These are phyloP conservation scores for Saraca asoca DNA, from an alignment of 331 rosid species.

Conservation along the genomic window DNA sequence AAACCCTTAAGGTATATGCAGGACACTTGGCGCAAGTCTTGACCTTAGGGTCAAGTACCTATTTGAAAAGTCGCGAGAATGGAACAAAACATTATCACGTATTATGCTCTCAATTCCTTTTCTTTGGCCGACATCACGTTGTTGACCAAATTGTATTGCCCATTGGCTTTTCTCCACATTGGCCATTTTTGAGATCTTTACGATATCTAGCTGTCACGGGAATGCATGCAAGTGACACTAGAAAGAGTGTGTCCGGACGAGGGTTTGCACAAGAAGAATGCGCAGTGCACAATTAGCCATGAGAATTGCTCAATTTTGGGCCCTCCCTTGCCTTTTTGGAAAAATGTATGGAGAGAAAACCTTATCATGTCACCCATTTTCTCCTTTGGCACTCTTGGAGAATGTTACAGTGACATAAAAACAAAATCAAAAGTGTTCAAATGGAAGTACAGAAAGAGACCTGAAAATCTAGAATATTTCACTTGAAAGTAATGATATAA, in stretches of 20 bases:
- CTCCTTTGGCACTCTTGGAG: neutral
- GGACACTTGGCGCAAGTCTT: neutral
- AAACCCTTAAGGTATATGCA: neutral
- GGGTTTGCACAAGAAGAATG: slow-evolving; percentile 45
- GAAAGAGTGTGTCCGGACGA: slow-evolving; percentile 51
- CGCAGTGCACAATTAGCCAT: slow-evolving; percentile 47
- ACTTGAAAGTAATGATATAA: too few relatives aligned
- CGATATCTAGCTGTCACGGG: slow-evolving; percentile 40
- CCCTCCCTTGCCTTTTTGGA: slow-evolving; percentile 40
- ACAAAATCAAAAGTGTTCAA: slow-evolving; percentile 15
- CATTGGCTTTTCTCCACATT: slow-evolving; percentile 24
- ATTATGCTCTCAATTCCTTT: neutral
- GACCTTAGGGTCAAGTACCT: neutral
- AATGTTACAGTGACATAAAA: slow-evolving; percentile 28
- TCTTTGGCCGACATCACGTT: neutral
- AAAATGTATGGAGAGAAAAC: slow-evolving; percentile 35
- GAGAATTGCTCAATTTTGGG: slow-evolving; percentile 45
- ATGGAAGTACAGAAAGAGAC: neutral
- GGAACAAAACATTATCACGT: neutral
- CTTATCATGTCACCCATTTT: slow-evolving; percentile 39
- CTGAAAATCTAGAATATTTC: neutral
- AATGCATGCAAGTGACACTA: slow-evolving; percentile 46
- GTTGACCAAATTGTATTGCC: slow-evolving; percentile 1
- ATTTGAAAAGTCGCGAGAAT: neutral
- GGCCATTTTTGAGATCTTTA: slow-evolving; percentile 27